Conservation (phyloP, 1,139 yeast species). For the Blastobotrys arbuscula region DNA sequence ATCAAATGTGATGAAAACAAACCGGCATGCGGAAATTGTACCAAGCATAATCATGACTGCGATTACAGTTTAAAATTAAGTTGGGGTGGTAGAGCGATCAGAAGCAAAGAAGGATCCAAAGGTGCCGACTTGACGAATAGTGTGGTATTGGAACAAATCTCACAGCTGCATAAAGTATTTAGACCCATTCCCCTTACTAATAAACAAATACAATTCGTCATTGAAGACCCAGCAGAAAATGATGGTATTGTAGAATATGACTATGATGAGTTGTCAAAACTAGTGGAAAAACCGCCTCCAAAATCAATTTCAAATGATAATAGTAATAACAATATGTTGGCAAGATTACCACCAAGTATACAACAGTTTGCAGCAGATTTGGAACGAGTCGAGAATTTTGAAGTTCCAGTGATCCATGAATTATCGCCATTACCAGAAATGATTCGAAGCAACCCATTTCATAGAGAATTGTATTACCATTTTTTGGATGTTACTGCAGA, state of each 20-base stretch:
- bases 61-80: slow-evolving; percentile 61
- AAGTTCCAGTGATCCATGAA: slow-evolving; percentile 30
- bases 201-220: slow-evolving; percentile 3
- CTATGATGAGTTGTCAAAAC: slow-evolving; percentile 1
- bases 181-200: slow-evolving; percentile 21
- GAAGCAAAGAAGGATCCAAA: slow-evolving; percentile 2
- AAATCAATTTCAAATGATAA: not conserved
- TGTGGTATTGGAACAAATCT: slow-evolving; percentile 12
- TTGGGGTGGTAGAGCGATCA: slow-evolving; percentile 74
- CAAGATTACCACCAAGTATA: not conserved
- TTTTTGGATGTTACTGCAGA: slow-evolving; percentile 59
- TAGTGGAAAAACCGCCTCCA: not conserved
- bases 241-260: slow-evolving; percentile 6
- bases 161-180: slow-evolving; percentile 20
- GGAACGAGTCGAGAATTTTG: slow-evolving; percentile 2
- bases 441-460: slow-evolving; percentile 52
- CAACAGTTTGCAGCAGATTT: slow-evolving; percentile 7
- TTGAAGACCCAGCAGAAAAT: slow-evolving; percentile 11
- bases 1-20: slow-evolving; percentile 58
- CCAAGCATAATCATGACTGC: slow-evolving; percentile 46
- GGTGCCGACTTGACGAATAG: slow-evolving; percentile 11
- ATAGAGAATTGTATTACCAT: slow-evolving; percentile 56
- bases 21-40: slow-evolving; percentile 60
- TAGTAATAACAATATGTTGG: not conserved
- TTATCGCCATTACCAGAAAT: slow-evolving; percentile 54